A percentile compares a stretch with the other conserved stretches of the same genome.
phyloP scores from a whole-genome alignment of 306 rosid species.

The Dalbergia cultrata region DNA sequence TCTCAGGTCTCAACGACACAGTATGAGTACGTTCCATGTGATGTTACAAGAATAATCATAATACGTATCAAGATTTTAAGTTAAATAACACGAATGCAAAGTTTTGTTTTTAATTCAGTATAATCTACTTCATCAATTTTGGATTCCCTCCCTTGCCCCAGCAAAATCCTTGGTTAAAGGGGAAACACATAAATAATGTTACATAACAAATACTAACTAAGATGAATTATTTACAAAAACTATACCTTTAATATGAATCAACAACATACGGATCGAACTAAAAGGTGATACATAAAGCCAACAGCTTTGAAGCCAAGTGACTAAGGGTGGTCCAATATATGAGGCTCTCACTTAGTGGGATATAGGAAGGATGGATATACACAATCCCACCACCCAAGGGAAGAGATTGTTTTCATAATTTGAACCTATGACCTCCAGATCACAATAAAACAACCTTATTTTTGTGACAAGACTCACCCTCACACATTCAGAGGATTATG shows the following conservation, averaged over 20 bases:
- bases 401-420: too few species aligned
- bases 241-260: too few species aligned
- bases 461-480: too few species aligned
- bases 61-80: not conserved
- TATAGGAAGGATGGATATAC: too few species aligned
- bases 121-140: not conserved
- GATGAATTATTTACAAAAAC: not conserved
- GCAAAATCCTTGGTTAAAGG: not conserved
- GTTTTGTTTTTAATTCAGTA: not conserved
- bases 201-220: not conserved
- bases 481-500: too few species aligned
- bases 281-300: constrained; percentile 4
- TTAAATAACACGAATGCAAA: constrained; percentile 14
- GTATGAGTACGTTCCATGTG: not conserved
- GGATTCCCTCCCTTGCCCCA: not conserved
- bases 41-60: constrained; percentile 11
- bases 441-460: too few species aligned
- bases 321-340: not conserved
- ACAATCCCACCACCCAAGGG: too few species aligned
- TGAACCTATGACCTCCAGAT: too few species aligned
- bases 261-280: constrained; percentile 12
- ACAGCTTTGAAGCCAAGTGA: not conserved
- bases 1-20: constrained; percentile 4
- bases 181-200: not conserved
- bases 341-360: too few species aligned